Evolutionary conservation across 2,329 filamentous ascomycete species (phyloP), one percentile per base, ranked within the genome.

Genomic region (Orbilia quercus): DNA sequence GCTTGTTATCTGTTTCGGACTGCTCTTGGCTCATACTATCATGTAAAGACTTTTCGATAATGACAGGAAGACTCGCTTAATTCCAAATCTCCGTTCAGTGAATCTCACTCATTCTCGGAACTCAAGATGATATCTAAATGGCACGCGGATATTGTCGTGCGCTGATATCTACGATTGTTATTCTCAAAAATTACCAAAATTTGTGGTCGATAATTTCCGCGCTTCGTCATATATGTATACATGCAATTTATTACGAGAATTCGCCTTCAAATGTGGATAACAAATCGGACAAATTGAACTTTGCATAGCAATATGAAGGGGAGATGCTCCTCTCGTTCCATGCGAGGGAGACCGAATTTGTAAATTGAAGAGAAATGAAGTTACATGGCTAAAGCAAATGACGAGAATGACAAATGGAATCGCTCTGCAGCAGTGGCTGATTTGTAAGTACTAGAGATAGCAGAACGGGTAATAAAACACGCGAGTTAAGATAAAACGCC

Each of bases 1-100:
- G 22, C 34, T 54, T 11, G 11, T 36, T 54, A 22, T 25, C 50
- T n/a, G 20, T 31, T 40, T 40, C 4, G 16, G 16, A 40, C 16
- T 23, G 31, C 23, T 28, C 14, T 51, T 53, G 31, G n/a, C 48
- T 16, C 16, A 18, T 53, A n/a, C 16, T 53, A 34, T 34, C n/a
- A 40, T 54, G 50, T 54, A 54, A 54, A 38, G 11, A 40, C 20
- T 38, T 22, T 54, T 54, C 23, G n/a, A 31, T 54, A 54, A 54
- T 54, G 20, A 16, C 11, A 54, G 40, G 40, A 22, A 23, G 31
- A 6, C 16, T 54, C 20, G 50, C 22, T 45, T 16, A 45, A 45
- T 20, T 45, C 42, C 20, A 45, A 40, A 45, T 45, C 18, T 45
- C n/a, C 7, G n/a, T 20, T 7, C 5, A n/a, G 7, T 36, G 34